Evolutionary conservation across 805 yeast species (phyloP), one percentile per base, ranked within the genome.

Genomic region (Saturnispora mendoncae): DNA sequence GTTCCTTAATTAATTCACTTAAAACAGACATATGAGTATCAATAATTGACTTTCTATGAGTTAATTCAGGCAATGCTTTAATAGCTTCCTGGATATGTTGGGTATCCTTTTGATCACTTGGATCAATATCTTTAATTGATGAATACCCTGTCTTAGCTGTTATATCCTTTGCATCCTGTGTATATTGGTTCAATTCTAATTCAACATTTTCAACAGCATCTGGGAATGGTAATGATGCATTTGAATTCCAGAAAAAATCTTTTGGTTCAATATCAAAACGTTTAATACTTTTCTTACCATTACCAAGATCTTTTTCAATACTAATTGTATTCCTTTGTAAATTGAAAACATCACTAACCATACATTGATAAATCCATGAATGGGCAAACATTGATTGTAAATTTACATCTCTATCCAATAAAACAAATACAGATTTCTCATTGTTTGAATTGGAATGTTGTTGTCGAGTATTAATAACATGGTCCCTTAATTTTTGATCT

Each of bases 151-250:
- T 81, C 48, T 74, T 78, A 37, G 74, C 72, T 1, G 97, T 86
- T 39, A 94, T 69, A 45, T 83, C 94, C 46, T 80, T 81, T 2
- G 97, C 95, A 52, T 86, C 96, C 43, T 74, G 73, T 50, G 88
- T 90, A 63, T 92, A 92, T 41, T 71, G 69, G 45, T 80, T 76
- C 46, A 88, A 69, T 45, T 86, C 97, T 21, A 71, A 63, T 55
- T 92, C 97, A 17, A 94, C 94, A 61, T 85, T 85, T 60, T 92
- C 98, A 26, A 94, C 98, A n/a, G 94, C 97, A 57, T 90, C 97
- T 1, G 98, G 98, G 68, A 92, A 92, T 29, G 98, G 97, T 43
- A 85, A 65, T 38, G 81, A 81, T 10, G 94, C 71, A 62, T 92
- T 88, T 46, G 72, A 70, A 47, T 63, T 66, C 98, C 98, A 92